A percentile compares a stretch with the other conserved stretches of the same genome.
These are phyloP conservation scores for Solanum sejunctum DNA, from an alignment of 257 asterid genomes.

Conservation along the genomic window DNA sequence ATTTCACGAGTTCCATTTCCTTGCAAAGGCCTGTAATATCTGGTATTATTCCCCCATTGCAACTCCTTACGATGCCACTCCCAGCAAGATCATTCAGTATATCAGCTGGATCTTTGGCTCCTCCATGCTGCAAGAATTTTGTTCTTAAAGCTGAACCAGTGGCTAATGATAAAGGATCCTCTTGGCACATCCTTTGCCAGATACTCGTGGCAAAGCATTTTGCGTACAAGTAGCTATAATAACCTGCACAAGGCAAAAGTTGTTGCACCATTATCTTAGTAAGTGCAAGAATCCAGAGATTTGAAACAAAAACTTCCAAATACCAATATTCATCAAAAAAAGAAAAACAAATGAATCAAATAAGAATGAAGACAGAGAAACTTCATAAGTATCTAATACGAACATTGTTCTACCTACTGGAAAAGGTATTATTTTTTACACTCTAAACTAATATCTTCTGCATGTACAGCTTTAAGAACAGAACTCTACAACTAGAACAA, in stretches of 20 bases:
- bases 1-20: constrained; percentile 41
- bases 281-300: not conserved
- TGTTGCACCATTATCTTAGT: not conserved
- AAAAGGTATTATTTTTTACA: not conserved
- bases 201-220: constrained; percentile 78
- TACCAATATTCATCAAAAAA: not conserved
- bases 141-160: constrained; percentile 74
- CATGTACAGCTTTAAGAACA: not conserved
- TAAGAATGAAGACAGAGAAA: not conserved
- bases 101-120: constrained; percentile 77
- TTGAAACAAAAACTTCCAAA: not conserved
- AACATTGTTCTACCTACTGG: not conserved
- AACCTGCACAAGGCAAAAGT: constrained; percentile 33
- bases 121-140: constrained; percentile 76
- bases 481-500: not conserved
- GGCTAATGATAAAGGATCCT: constrained; percentile 62
- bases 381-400: not conserved
- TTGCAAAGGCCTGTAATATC: constrained; percentile 50
- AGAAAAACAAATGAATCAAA: not conserved
- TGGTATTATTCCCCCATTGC: constrained; percentile 59
- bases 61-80: constrained; percentile 20
- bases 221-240: constrained; percentile 94
- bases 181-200: constrained; percentile 63
- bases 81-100: constrained; percentile 72
- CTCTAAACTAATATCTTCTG: not conserved